Percentiles rank a stretch among this genome's conserved stretches.
phyloP scores from a whole-genome alignment of 257 asterid genomes.

The Catharanthus roseus region DNA sequence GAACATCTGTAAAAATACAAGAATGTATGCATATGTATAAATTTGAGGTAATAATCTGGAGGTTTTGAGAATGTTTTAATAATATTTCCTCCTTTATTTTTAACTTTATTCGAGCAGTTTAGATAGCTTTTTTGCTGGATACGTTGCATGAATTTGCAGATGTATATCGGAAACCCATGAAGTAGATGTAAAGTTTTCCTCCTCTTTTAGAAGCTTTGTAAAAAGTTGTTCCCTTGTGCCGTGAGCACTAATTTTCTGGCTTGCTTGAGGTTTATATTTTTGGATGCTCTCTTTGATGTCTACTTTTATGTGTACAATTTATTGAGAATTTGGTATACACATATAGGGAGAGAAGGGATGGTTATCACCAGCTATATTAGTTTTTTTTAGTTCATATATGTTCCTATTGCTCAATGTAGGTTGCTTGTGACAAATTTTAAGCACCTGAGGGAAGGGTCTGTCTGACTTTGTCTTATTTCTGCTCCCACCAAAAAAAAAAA shows the following conservation, averaged over 20 bases:
- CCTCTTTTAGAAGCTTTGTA: background rate
- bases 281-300: background rate
- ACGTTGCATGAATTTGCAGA: background rate
- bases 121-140: background rate
- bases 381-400: background rate
- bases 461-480: background rate
- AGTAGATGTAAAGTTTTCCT: background rate
- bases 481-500: too few relatives aligned
- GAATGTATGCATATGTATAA: background rate
- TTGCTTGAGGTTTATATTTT: background rate
- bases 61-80: constrained; percentile 3
- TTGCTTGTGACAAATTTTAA: background rate
- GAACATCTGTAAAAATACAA: background rate
- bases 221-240: background rate
- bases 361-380: background rate
- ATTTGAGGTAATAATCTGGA: background rate
- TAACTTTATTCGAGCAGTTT: background rate
- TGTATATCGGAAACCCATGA: background rate
- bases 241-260: background rate
- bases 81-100: too few relatives aligned
- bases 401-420: background rate
- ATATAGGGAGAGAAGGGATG: background rate
- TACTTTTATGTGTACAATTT: background rate
- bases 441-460: too few relatives aligned
- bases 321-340: background rate